Evolutionary conservation across 331 rosid species (phyloP).

Genomic region (Malus hybrid): DNA sequence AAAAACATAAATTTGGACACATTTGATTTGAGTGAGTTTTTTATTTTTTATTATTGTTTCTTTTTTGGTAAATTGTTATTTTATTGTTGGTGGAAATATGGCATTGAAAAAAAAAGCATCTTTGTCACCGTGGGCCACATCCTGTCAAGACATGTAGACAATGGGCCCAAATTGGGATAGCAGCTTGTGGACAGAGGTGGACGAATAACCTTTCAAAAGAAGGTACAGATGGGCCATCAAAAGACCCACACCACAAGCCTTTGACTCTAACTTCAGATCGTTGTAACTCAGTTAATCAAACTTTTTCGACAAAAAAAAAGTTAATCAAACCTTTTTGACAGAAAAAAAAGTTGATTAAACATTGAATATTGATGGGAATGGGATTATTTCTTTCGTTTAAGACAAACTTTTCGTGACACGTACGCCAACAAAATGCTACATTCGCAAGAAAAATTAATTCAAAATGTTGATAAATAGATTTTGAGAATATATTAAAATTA

Average conservation of each 20-base stretch:
- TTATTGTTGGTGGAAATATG: not conserved
- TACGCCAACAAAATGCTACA: no score
- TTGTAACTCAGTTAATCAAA: not conserved
- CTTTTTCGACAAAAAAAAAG: not conserved
- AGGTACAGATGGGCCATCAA: not conserved
- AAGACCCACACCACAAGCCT: not conserved
- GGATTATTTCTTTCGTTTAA: no score
- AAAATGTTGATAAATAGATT: no score
- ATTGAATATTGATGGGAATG: no score
- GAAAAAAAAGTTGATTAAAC: no score
- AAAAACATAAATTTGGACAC: no score
- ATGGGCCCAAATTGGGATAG: not conserved
- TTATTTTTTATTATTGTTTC: not conserved
- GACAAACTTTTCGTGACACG: no score
- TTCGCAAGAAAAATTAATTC: no score
- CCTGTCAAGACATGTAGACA: not conserved
- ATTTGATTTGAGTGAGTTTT: not conserved
- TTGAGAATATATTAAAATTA: no score
- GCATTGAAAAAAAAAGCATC: not conserved
- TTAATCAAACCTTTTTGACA: no score
- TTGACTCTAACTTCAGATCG: not conserved
- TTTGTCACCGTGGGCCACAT: not conserved
- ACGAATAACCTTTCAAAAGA: not conserved
- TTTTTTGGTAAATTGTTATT: not conserved
- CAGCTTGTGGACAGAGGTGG: not conserved